Conservation (phyloP, 2,329 filamentous ascomycete genomes). For the Cadophora gregata region DNA sequence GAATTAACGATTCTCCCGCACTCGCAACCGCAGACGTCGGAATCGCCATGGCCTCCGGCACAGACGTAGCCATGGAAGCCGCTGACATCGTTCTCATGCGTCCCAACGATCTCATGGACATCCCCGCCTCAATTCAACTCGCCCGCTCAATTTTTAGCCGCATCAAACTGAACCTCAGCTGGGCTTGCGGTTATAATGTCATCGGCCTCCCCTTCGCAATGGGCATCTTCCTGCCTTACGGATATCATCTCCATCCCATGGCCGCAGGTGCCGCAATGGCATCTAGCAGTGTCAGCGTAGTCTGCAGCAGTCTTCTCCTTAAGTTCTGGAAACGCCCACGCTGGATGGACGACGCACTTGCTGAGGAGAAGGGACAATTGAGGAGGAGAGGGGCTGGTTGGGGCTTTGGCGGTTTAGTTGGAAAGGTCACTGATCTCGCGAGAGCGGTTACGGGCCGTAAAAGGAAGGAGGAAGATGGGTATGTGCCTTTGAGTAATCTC, state of each 20-base stretch:
- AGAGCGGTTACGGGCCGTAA: constrained; percentile 46
- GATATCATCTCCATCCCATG: constrained; percentile 88
- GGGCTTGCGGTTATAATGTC: constrained; percentile 93
- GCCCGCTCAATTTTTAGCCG: constrained; percentile 85
- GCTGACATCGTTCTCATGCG: constrained; percentile 97
- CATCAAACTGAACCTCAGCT: constrained; percentile 91
- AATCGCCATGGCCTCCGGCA: constrained; percentile 90
- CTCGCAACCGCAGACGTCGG: constrained; percentile 91
- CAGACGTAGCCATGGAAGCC: constrained; percentile 97
- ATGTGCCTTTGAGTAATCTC: constrained; percentile 59
- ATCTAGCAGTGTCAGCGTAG: constrained; percentile 86
- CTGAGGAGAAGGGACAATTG: constrained; percentile 61
- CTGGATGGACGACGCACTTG: constrained; percentile 82
- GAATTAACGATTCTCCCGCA: constrained; percentile 97
- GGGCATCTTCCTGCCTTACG: constrained; percentile 92
- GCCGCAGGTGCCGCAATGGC: constrained; percentile 96
- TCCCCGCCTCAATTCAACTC: constrained; percentile 85
- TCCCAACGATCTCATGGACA: constrained; percentile 86
- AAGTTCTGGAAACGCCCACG: constrained; percentile 84
- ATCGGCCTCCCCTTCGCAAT: constrained; percentile 94
- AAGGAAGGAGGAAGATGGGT: constrained; percentile 58
- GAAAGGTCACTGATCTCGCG: constrained; percentile 51
- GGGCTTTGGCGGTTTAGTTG: constrained; percentile 49
- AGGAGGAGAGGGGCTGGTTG: constrained; percentile 41
- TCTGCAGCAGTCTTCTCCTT: constrained; percentile 80